These are phyloP conservation scores for Tephrocybe sp. DNA, from an alignment of 768 basidiomycete species.

Conservation along the genomic window DNA sequence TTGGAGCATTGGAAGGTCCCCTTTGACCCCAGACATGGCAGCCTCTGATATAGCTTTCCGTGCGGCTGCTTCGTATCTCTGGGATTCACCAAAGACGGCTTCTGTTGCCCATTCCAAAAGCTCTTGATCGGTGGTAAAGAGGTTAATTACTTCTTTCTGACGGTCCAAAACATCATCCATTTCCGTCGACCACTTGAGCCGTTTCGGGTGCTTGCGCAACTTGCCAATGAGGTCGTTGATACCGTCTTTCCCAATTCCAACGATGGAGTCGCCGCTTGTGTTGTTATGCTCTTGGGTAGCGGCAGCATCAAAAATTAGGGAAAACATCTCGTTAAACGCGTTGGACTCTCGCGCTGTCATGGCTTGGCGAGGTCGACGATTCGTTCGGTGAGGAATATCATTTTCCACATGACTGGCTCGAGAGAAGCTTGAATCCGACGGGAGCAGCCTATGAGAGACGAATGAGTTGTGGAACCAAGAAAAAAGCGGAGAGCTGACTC, in stretches of 20 bases:
- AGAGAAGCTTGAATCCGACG: constrained; percentile 32
- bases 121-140: constrained; percentile 65
- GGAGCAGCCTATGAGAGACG: neutral
- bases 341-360: constrained; percentile 69
- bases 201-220: constrained; percentile 52
- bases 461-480: neutral
- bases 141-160: constrained; percentile 72
- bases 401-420: constrained; percentile 47
- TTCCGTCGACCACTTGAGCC: constrained; percentile 49
- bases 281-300: constrained; percentile 29
- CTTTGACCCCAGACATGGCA: constrained; percentile 21
- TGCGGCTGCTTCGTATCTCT: constrained; percentile 48
- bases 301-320: constrained; percentile 63
- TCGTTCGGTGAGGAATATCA: constrained; percentile 13
- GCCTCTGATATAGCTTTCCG: constrained; percentile 34
- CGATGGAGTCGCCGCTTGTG: constrained; percentile 12
- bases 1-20: constrained; percentile 43
- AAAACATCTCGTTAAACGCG: constrained; percentile 74
- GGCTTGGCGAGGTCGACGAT: constrained; percentile 44
- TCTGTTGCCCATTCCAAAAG: constrained; percentile 72
- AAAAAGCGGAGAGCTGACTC: neutral
- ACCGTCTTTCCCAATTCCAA: constrained; percentile 24
- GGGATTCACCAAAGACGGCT: constrained; percentile 66
- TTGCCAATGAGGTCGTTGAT: constrained; percentile 55
- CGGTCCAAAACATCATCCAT: constrained; percentile 59